A percentile compares a stretch with the other conserved stretches of the same genome.
Conservation (phyloP, 2,329 filamentous ascomycete genomes). For the Colletotrichum liriopes region DNA sequence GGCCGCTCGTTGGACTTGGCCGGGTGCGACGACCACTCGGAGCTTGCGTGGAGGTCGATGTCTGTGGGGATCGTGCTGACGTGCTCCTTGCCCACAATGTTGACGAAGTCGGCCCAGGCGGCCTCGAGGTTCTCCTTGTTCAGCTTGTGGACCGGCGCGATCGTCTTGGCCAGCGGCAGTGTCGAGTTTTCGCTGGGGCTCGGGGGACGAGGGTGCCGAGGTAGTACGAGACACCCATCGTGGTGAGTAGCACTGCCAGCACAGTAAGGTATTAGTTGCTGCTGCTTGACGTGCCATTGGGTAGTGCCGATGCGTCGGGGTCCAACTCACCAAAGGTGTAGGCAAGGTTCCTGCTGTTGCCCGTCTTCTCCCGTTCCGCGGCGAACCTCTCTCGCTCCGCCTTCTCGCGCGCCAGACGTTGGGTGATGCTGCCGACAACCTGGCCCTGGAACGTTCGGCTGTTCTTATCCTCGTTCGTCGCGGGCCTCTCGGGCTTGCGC, state of each 20-base stretch:
- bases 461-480: conserved; percentile 55
- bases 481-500: conserved; percentile 45
- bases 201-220: conserved; percentile 69
- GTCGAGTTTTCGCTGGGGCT: conserved; percentile 70
- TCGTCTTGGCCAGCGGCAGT: conserved; percentile 68
- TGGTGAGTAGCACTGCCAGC: conserved; percentile 65
- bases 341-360: conserved; percentile 62
- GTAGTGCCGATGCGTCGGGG: not conserved
- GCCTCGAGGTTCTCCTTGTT: conserved; percentile 77
- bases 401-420: conserved; percentile 69
- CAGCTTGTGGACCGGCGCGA: conserved; percentile 70
- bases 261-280: conserved; percentile 27
- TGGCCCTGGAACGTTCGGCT: conserved; percentile 70
- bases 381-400: conserved; percentile 68
- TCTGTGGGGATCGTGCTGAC: conserved; percentile 73
- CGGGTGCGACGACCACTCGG: conserved; percentile 75
- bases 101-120: conserved; percentile 78
- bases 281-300: not conserved
- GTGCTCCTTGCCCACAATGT: conserved; percentile 75
- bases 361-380: conserved; percentile 54
- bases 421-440: conserved; percentile 71
- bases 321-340: conserved; percentile 67
- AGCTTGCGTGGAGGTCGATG: conserved; percentile 70
- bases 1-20: conserved; percentile 64
- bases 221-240: conserved; percentile 70